Conservation (phyloP, 192 early-diverging fungal genomes). For the Coemansia sp. region DNA sequence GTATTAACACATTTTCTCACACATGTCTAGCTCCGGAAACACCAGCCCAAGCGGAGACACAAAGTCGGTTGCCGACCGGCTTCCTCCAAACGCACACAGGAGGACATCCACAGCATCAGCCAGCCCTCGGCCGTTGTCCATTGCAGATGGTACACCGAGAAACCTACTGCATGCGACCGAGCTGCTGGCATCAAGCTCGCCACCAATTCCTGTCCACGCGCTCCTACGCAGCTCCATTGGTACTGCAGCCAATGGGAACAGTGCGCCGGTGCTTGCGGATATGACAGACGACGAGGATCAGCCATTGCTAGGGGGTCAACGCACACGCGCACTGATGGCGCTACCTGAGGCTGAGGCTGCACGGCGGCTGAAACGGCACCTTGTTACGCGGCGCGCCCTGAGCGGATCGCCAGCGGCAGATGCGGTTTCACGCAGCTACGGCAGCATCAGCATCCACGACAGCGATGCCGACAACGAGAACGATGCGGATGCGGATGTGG, state of each 20-base stretch:
- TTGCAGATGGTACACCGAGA: constrained; percentile 12
- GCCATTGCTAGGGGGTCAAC: background rate
- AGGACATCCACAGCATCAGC: constrained; percentile 12
- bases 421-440: constrained; percentile 45
- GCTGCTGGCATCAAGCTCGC: constrained; percentile 28
- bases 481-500: constrained; percentile 11
- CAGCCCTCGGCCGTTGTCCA: constrained; percentile 14
- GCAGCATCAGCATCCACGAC: constrained; percentile 22
- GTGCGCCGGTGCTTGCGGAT: constrained; percentile 1
- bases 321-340: constrained; percentile 31
- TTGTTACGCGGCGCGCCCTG: constrained; percentile 60
- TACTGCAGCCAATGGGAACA: constrained; percentile 1
- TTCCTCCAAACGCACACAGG: constrained; percentile 41
- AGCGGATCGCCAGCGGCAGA: constrained; percentile 36
- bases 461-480: constrained; percentile 21
- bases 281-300: constrained; percentile 11
- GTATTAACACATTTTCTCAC: background rate
- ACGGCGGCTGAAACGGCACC: constrained; percentile 68
- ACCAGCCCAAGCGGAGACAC: constrained; percentile 1
- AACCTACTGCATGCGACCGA: constrained; percentile 36
- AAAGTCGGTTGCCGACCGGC: constrained; percentile 1
- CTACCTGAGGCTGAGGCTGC: constrained; percentile 55
- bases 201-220: constrained; percentile 13
- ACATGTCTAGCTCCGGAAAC: constrained; percentile 12
- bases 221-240: background rate